Evolutionary conservation across 495 filamentous ascomycete genomes (phyloP).

Genomic region (Tetracladium setigerum): DNA sequence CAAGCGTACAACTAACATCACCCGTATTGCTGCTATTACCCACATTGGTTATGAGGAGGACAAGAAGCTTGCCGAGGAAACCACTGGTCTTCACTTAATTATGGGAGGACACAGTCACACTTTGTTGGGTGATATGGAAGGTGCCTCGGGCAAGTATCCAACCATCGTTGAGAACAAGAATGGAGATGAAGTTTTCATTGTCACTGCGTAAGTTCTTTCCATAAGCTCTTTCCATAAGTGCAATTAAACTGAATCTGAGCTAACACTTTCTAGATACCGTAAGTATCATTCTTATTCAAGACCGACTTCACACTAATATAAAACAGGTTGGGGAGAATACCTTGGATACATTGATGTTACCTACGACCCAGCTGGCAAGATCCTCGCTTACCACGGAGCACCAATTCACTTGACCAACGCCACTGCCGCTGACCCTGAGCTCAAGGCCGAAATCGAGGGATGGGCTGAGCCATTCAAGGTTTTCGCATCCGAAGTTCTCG

Average conservation of each 20-base stretch:
- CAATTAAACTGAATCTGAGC: not conserved
- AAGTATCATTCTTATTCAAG: too few relatives aligned
- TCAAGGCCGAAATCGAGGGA: constrained; percentile 41
- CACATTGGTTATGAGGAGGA: constrained; percentile 54
- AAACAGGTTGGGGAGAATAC: constrained; percentile 49
- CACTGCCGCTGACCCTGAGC: constrained; percentile 38
- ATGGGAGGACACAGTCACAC: constrained; percentile 54
- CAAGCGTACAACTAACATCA: constrained; percentile 39
- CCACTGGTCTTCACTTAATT: constrained; percentile 46
- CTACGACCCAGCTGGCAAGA: constrained; percentile 41
- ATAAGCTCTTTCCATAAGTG: too few relatives aligned
- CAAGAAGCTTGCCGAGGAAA: constrained; percentile 41
- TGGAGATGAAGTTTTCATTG: constrained; percentile 54
- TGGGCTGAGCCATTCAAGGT: constrained; percentile 47
- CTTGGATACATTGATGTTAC: constrained; percentile 51
- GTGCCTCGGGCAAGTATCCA: constrained; percentile 44
- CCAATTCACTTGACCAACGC: constrained; percentile 49
- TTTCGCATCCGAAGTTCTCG: constrained; percentile 38
- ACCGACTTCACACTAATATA: too few relatives aligned
- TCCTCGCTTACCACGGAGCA: constrained; percentile 46
- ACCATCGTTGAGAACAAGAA: constrained; percentile 47
- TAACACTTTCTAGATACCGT: not conserved
- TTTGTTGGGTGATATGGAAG: constrained; percentile 41
- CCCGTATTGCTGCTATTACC: constrained; percentile 46
- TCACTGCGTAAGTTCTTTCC: constrained; percentile 36